Evolutionary conservation across 2,329 filamentous ascomycete genomes (phyloP).

Genomic region (Huntiella bhutanensis): DNA sequence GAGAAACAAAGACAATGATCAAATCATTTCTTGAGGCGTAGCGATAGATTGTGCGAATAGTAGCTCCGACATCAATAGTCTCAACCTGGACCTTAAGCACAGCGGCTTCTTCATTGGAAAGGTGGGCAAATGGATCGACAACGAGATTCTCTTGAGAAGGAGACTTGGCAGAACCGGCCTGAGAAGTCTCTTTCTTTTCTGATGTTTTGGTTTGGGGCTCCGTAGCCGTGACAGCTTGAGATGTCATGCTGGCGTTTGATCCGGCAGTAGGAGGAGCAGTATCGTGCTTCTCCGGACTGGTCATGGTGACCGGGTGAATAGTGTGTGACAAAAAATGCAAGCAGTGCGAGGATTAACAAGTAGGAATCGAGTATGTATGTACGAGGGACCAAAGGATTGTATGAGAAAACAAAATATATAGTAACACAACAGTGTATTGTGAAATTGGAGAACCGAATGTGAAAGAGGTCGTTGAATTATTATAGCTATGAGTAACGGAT

Average conservation of each 20-base stretch:
- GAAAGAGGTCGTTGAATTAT: not conserved
- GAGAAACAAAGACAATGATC: constrained; percentile 40
- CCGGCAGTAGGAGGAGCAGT: not conserved
- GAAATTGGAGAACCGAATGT: not conserved
- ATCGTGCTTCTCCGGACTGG: not conserved
- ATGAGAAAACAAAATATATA: not conserved
- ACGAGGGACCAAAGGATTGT: not conserved
- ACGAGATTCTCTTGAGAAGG: not conserved
- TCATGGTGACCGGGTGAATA: not conserved
- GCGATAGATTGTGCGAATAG: constrained; percentile 46
- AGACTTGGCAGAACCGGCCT: no score
- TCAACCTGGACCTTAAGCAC: constrained; percentile 51
- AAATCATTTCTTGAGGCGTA: constrained; percentile 50
- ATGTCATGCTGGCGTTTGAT: not conserved
- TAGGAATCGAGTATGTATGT: not conserved
- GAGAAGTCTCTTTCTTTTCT: no score
- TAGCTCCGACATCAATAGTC: constrained; percentile 43
- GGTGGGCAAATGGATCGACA: constrained; percentile 38
- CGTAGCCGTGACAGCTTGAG: not conserved
- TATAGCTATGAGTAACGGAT: no score
- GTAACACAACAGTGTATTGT: not conserved
- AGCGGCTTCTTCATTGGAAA: constrained; percentile 44
- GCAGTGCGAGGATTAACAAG: not conserved
- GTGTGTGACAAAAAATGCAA: not conserved
- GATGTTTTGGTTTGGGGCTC: not conserved